These are phyloP conservation scores for Chaetoscypha palmicola DNA, from an alignment of 2,329 filamentous ascomycete genomes.

Conservation along the genomic window DNA sequence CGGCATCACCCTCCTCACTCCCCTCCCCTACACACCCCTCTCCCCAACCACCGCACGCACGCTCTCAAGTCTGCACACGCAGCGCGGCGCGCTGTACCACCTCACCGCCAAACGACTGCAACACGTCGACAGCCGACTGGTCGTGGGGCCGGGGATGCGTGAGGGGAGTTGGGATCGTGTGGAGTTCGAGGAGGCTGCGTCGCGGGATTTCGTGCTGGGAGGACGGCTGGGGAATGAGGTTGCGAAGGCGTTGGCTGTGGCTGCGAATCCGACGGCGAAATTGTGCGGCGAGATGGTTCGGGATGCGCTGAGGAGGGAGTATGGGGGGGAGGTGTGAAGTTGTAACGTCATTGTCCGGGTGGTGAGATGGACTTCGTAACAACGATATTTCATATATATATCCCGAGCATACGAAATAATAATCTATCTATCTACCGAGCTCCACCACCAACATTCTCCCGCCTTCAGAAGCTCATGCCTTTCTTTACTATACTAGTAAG, in stretches of 20 bases:
- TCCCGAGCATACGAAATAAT: too few species aligned
- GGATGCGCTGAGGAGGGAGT: conserved; percentile 64
- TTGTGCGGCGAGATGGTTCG: conserved; percentile 62
- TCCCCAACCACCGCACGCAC: conserved; percentile 60
- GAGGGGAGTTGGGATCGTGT: conserved; percentile 46
- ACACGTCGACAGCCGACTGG: background rate
- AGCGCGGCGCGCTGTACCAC: conserved; percentile 60
- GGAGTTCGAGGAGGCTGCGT: conserved; percentile 56
- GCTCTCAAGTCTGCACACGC: conserved; percentile 63
- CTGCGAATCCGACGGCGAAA: conserved; percentile 62
- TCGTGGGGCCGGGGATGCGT: conserved; percentile 33
- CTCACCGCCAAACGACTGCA: conserved; percentile 41
- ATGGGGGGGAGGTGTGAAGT: too few species aligned
- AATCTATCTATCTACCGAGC: too few species aligned
- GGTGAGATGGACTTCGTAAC: too few species aligned
- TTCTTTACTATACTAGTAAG: too few species aligned
- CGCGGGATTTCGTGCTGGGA: conserved; percentile 55
- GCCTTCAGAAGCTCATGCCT: too few species aligned
- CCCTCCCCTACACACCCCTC: conserved; percentile 43
- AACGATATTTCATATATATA: too few species aligned
- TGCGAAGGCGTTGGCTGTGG: conserved; percentile 56
- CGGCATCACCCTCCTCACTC: conserved; percentile 53
- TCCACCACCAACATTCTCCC: too few species aligned
- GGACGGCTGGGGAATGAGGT: conserved; percentile 60
- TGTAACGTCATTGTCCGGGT: too few species aligned